Conservation (phyloP, 2,329 filamentous ascomycete species). For the Monosporascus ibericus region DNA sequence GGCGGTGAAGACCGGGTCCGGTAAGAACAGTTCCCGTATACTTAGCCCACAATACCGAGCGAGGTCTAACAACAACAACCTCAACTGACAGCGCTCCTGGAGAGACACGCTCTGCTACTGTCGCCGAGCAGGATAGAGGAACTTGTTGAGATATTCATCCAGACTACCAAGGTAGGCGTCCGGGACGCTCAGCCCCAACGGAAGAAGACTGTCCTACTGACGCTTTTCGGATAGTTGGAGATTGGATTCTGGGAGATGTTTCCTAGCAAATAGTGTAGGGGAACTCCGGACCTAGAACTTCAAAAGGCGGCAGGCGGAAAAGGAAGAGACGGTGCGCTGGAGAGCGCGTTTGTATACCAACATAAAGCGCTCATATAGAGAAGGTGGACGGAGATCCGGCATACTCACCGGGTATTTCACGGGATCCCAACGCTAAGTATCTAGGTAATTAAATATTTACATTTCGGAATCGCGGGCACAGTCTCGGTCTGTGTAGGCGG, state of each 20-base stretch:
- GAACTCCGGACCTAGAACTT: no score
- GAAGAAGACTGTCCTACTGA: conserved; percentile 8
- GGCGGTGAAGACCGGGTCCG: conserved; percentile 64
- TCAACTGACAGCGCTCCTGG: conserved; percentile 57
- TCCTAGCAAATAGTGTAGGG: conserved; percentile 22
- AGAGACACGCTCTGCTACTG: conserved; percentile 66
- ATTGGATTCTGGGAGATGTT: conserved; percentile 52
- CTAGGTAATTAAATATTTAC: no score
- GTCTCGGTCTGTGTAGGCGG: no score
- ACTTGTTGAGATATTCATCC: conserved; percentile 75
- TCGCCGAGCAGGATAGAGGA: conserved; percentile 74
- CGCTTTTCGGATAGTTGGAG: conserved; percentile 37
- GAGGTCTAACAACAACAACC: neutral
- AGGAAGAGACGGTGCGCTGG: neutral
- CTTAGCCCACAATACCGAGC: neutral
- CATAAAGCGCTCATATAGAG: no score
- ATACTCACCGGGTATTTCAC: no score
- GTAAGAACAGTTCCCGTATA: conserved; percentile 37
- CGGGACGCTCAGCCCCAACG: neutral
- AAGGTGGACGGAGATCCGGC: no score
- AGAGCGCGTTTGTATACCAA: neutral
- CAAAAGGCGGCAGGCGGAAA: neutral
- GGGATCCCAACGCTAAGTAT: no score
- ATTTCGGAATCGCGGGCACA: no score
- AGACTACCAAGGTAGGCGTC: conserved; percentile 68